These are phyloP conservation scores for Hanseniaspora nectarophila DNA, from an alignment of 805 yeast genomes.

Conservation along the genomic window DNA sequence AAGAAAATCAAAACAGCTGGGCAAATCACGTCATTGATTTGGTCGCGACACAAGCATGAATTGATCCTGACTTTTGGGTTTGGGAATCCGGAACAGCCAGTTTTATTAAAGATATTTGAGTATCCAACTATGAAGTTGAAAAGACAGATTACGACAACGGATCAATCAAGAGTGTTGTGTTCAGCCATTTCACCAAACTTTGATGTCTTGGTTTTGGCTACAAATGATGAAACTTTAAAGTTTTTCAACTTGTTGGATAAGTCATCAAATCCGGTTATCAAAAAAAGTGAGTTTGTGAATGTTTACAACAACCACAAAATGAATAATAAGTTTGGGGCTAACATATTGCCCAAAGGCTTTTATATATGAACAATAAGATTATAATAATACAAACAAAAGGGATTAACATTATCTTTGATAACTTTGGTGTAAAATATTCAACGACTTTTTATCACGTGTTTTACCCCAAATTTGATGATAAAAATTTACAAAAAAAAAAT, in stretches of 20 bases:
- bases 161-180: constrained; percentile 49
- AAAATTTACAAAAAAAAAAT: too few species aligned
- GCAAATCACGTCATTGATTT: constrained; percentile 66
- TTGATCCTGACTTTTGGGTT: constrained; percentile 75
- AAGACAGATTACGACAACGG: constrained; percentile 38
- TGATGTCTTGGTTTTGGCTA: constrained; percentile 54
- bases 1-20: constrained; percentile 46
- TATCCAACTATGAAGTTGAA: constrained; percentile 51
- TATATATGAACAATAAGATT: background rate
- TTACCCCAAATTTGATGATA: too few species aligned
- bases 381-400: background rate
- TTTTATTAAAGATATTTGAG: constrained; percentile 47
- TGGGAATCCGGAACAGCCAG: constrained; percentile 41
- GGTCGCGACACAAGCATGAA: constrained; percentile 59
- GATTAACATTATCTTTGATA: background rate
- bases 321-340: background rate
- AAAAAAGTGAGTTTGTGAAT: background rate
- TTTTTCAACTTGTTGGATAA: constrained; percentile 49
- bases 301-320: background rate
- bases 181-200: constrained; percentile 58
- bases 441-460: too few species aligned
- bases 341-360: background rate
- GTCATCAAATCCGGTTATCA: background rate
- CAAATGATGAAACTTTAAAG: constrained; percentile 66
- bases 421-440: too few species aligned